Percentiles rank a stretch among this genome's conserved stretches.
phyloP scores from a whole-genome alignment of 2,329 filamentous ascomycete genomes.

The Epichloe aotearoae region DNA sequence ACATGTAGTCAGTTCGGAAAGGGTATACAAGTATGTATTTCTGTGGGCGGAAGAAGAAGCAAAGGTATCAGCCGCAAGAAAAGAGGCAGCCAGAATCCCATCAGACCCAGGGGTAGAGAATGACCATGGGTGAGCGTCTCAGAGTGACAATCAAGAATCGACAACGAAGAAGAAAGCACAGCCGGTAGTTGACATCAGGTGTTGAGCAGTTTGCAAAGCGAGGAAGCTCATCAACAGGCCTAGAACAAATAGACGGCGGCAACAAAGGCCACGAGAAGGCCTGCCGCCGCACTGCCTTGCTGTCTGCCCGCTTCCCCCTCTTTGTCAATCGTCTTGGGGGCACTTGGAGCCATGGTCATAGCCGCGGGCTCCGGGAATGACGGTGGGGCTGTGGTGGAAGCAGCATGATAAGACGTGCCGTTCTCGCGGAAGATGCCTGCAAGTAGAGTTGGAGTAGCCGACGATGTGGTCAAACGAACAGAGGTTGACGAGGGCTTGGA shows the following conservation, averaged over 20 bases:
- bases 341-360: slow-evolving; percentile 15
- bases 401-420: slow-evolving; percentile 17
- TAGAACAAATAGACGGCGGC: slow-evolving; percentile 38
- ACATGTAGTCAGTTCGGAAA: not conserved
- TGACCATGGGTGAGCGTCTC: not conserved
- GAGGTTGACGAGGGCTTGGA: slow-evolving; percentile 2
- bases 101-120: not conserved
- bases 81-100: not conserved
- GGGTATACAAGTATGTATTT: slow-evolving; percentile 8
- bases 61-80: not conserved
- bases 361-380: slow-evolving; percentile 9
- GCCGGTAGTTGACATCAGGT: not conserved
- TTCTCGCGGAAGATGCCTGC: slow-evolving; percentile 45
- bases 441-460: slow-evolving; percentile 13
- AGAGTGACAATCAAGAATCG: not conserved
- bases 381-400: slow-evolving; percentile 1
- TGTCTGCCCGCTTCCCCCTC: slow-evolving; percentile 35
- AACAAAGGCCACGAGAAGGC: slow-evolving; percentile 42
- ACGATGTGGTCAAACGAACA: slow-evolving; percentile 8
- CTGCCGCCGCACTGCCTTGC: slow-evolving; percentile 37
- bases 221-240: not conserved
- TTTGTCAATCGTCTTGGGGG: slow-evolving; percentile 21
- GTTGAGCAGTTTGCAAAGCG: not conserved
- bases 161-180: slow-evolving; percentile 3
- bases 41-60: not conserved